Evolutionary conservation across 2,329 filamentous ascomycete genomes (phyloP).

Genomic region (Helotiales sp.): DNA sequence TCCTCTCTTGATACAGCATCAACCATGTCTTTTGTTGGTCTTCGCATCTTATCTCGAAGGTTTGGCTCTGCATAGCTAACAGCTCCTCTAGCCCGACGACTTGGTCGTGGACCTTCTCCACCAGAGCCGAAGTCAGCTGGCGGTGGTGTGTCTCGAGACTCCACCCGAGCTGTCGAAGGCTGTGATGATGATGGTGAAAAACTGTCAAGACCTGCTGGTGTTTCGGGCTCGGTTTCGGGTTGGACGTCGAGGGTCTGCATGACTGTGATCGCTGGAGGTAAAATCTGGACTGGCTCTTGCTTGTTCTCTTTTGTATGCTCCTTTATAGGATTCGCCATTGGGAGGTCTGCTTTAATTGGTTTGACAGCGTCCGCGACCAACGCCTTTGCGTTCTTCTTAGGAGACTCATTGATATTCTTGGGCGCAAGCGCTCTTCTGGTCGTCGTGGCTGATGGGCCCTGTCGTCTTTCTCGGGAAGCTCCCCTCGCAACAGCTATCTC

Average conservation of each 20-base stretch:
- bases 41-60: constrained; percentile 78
- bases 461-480: constrained; percentile 25
- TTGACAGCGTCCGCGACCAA: constrained; percentile 39
- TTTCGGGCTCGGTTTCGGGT: constrained; percentile 34
- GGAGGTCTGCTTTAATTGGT: constrained; percentile 40
- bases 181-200: constrained; percentile 52
- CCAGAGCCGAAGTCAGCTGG: constrained; percentile 55
- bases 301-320: constrained; percentile 21
- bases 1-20: constrained; percentile 71
- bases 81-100: constrained; percentile 64
- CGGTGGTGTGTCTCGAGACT: constrained; percentile 56
- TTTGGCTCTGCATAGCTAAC: constrained; percentile 85
- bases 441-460: constrained; percentile 9
- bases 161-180: constrained; percentile 34
- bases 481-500: constrained; percentile 29
- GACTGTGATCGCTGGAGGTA: constrained; percentile 12
- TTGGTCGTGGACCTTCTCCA: constrained; percentile 61
- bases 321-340: constrained; percentile 21
- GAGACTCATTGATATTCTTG: constrained; percentile 59
- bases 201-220: constrained; percentile 42
- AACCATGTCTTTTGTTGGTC: constrained; percentile 73
- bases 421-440: constrained; percentile 36
- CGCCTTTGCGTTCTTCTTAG: constrained; percentile 49
- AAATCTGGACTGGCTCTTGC: constrained; percentile 15
- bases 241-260: constrained; percentile 34